Conservation (phyloP, 2,329 filamentous ascomycete species). For the Coniochaeta prunicola region DNA sequence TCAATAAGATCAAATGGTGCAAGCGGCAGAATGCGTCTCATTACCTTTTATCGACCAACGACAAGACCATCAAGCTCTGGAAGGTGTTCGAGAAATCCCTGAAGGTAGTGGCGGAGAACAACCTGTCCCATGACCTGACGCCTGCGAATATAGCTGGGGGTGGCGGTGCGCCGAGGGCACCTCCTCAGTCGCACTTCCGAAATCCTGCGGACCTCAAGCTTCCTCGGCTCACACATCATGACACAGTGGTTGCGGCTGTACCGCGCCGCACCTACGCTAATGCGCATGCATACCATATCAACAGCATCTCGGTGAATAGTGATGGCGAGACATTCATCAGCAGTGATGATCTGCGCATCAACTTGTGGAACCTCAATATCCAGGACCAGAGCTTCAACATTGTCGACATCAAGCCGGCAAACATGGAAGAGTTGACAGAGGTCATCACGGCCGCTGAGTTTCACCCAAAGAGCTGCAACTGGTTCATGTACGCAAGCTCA, state of each 20-base stretch:
- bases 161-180: constrained; percentile 68
- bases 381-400: constrained; percentile 99
- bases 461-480: constrained; percentile 94
- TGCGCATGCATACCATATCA: constrained; percentile 98
- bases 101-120: constrained; percentile 98
- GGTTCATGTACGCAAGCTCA: constrained; percentile 99
- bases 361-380: constrained; percentile 98
- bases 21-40: constrained; percentile 96
- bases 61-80: constrained; percentile 99
- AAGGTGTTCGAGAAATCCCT: constrained; percentile 99
- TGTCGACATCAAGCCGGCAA: constrained; percentile 98
- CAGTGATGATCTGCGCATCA: constrained; percentile 95
- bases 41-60: constrained; percentile 95
- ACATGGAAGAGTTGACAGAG: constrained; percentile 99
- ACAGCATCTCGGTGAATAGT: constrained; percentile 99
- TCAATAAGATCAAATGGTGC: constrained; percentile 99
- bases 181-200: constrained; percentile 69
- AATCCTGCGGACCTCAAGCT: constrained; percentile 80
- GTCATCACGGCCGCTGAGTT: constrained; percentile 98
- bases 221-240: constrained; percentile 92
- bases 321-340: constrained; percentile 99
- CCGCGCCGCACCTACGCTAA: constrained; percentile 96
- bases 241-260: constrained; percentile 94
- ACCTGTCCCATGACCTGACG: constrained; percentile 89
- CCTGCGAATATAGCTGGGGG: constrained; percentile 66